Evolutionary conservation across 202 grass and related monocot species (phyloP).

Genomic region (Setaria viridis): DNA sequence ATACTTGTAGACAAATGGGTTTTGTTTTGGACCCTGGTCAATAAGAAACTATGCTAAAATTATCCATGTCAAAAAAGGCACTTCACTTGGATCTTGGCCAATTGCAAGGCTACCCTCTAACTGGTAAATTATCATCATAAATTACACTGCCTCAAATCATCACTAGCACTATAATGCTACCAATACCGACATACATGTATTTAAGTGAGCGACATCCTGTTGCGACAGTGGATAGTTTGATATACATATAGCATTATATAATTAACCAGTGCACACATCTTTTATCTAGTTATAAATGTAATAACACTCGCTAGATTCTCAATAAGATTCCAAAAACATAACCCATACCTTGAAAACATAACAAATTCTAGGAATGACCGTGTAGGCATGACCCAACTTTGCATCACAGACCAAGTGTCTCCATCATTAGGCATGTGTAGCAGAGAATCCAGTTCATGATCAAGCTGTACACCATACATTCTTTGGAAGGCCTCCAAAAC

Average conservation of each 20-base stretch:
- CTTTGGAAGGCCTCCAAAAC: conserved; percentile 75
- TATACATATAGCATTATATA: conserved; percentile 14
- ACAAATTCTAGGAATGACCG: conserved; percentile 96
- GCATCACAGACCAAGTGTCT: conserved; percentile 92
- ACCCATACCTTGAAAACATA: conserved; percentile 91
- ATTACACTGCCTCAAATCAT: conserved; percentile 3
- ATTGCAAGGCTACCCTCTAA: conserved; percentile 18
- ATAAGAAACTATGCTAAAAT: conserved; percentile 25
- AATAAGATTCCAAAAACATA: conserved; percentile 45
- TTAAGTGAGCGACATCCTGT: neutral
- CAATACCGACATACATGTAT: neutral
- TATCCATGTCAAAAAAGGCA: neutral
- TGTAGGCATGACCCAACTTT: conserved; percentile 95
- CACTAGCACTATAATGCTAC: conserved; percentile 13
- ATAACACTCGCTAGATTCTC: conserved; percentile 7
- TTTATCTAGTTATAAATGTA: conserved; percentile 16
- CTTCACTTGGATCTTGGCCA: neutral
- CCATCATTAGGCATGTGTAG: conserved; percentile 80
- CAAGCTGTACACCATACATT: conserved; percentile 79
- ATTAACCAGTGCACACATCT: neutral
- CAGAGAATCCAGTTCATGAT: conserved; percentile 67
- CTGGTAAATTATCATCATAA: neutral
- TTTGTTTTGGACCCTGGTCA: neutral
- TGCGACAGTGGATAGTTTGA: conserved; percentile 18
- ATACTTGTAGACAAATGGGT: neutral